A percentile compares a stretch with the other conserved stretches of the same genome.
Evolutionary conservation across 805 yeast genomes (phyloP).

Genomic region (Metschnikowia dekortorum): DNA sequence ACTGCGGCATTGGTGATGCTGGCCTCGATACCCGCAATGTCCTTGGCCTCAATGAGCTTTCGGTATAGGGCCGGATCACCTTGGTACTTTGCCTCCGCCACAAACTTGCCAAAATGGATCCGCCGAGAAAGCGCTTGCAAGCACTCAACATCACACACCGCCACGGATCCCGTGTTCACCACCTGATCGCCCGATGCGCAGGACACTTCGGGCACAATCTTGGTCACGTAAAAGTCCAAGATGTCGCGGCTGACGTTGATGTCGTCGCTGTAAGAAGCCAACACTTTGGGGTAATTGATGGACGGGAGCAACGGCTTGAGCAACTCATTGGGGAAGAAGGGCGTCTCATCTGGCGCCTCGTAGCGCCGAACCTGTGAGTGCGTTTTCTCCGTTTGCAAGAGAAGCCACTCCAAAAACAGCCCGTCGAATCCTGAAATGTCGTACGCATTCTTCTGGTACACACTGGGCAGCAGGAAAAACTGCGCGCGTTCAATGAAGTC

Average conservation of each 20-base stretch:
- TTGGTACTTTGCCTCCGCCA: conserved; percentile 90
- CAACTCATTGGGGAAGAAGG: conserved; percentile 73
- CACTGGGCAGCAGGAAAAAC: conserved; percentile 69
- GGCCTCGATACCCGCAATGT: conserved; percentile 66
- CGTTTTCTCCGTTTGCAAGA: conserved; percentile 63
- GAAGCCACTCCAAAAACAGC: conserved; percentile 82
- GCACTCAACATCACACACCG: conserved; percentile 78
- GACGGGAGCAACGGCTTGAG: conserved; percentile 76
- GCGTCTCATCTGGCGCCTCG: conserved; percentile 91
- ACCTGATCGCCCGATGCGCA: conserved; percentile 66
- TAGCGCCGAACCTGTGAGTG: conserved; percentile 78
- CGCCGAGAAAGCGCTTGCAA: conserved; percentile 86
- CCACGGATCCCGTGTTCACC: conserved; percentile 86
- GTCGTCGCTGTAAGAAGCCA: conserved; percentile 71
- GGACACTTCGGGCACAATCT: conserved; percentile 73
- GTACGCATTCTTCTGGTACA: conserved; percentile 57
- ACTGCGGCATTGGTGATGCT: conserved; percentile 86
- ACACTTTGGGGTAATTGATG: conserved; percentile 69
- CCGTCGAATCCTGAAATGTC: conserved; percentile 68
- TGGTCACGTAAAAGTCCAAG: conserved; percentile 58
- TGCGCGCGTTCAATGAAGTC: conserved; percentile 91
- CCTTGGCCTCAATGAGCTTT: conserved; percentile 58
- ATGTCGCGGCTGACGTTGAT: conserved; percentile 74
- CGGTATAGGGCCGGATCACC: conserved; percentile 61
- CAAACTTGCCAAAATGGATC: conserved; percentile 95